phyloP scores from a whole-genome alignment of 495 filamentous ascomycete species.

The Penicillium simplicissimum region DNA sequence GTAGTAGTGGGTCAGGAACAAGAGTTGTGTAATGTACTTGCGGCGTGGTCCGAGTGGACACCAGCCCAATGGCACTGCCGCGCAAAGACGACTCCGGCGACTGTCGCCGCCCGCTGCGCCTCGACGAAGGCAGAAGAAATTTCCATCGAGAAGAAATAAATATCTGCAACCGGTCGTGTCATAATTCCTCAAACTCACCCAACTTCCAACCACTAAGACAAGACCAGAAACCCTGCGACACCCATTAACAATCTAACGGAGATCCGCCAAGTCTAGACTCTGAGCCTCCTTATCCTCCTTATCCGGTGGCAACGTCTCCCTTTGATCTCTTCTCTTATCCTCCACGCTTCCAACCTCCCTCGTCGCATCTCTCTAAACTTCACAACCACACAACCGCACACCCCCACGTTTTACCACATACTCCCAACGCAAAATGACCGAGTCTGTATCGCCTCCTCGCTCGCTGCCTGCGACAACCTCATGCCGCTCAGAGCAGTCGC shows the following conservation, averaged over 20 bases:
- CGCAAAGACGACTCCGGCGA: slow-evolving; percentile 1
- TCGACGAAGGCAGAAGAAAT: neutral
- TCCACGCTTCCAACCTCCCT: slow-evolving; percentile 2
- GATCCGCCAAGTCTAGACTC: slow-evolving; percentile 11
- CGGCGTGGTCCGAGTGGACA: slow-evolving; percentile 10
- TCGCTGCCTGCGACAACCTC: slow-evolving; percentile 32
- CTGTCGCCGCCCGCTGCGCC: slow-evolving; percentile 2
- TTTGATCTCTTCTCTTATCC: slow-evolving; percentile 19
- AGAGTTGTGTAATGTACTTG: neutral
- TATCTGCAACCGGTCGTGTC: slow-evolving; percentile 4
- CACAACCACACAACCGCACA: neutral
- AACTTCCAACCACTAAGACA: neutral
- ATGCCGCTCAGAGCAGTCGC: slow-evolving; percentile 36
- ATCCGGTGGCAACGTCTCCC: slow-evolving; percentile 22
- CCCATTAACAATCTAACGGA: neutral
- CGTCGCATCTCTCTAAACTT: neutral
- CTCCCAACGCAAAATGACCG: slow-evolving; percentile 24
- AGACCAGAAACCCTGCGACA: neutral
- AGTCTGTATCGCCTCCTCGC: slow-evolving; percentile 27
- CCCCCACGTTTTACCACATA: neutral
- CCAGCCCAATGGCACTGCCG: neutral
- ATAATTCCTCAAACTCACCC: neutral
- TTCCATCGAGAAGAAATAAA: neutral
- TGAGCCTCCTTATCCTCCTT: slow-evolving; percentile 5
- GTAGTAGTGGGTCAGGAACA: neutral